These are phyloP conservation scores for Schizosaccharomyces lindneri DNA, from an alignment of 805 yeast genomes.

Conservation along the genomic window DNA sequence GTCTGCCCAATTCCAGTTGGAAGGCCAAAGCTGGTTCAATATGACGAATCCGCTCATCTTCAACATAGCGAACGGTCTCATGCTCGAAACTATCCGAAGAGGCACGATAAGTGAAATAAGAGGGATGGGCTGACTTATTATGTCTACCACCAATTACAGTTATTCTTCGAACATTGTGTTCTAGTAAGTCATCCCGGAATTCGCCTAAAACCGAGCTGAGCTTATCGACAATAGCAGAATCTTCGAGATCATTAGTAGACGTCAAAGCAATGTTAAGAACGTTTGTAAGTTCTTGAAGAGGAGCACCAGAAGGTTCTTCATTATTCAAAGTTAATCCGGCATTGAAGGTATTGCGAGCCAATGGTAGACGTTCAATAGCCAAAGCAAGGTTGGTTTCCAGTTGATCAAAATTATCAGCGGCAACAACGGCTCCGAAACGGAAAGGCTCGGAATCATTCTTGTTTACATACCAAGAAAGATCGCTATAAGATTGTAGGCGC, in stretches of 20 bases:
- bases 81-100: slow-evolving; percentile 17
- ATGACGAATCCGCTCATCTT: slow-evolving; percentile 86
- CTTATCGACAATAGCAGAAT: slow-evolving; percentile 38
- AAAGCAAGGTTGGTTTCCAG: slow-evolving; percentile 58
- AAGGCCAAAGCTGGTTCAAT: slow-evolving; percentile 95
- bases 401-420: slow-evolving; percentile 67
- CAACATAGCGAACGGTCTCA: slow-evolving; percentile 25
- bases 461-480: slow-evolving; percentile 63
- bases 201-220: slow-evolving; percentile 43
- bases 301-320: slow-evolving; percentile 5
- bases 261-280: slow-evolving; percentile 62
- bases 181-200: slow-evolving; percentile 40
- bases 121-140: slow-evolving; percentile 63
- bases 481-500: slow-evolving; percentile 50
- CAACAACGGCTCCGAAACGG: slow-evolving; percentile 65
- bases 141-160: slow-evolving; percentile 70
- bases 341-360: slow-evolving; percentile 15
- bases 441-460: slow-evolving; percentile 34
- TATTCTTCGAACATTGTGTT: slow-evolving; percentile 66
- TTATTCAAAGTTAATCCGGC: slow-evolving; percentile 19
- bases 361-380: slow-evolving; percentile 50
- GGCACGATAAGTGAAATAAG: slow-evolving; percentile 84
- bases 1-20: slow-evolving; percentile 84
- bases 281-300: slow-evolving; percentile 27
- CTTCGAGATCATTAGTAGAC: slow-evolving; percentile 42